Evolutionary conservation across 2,329 filamentous ascomycete genomes (phyloP), one percentile per base, ranked within the genome.

Genomic region (Geosmithia putterillii): DNA sequence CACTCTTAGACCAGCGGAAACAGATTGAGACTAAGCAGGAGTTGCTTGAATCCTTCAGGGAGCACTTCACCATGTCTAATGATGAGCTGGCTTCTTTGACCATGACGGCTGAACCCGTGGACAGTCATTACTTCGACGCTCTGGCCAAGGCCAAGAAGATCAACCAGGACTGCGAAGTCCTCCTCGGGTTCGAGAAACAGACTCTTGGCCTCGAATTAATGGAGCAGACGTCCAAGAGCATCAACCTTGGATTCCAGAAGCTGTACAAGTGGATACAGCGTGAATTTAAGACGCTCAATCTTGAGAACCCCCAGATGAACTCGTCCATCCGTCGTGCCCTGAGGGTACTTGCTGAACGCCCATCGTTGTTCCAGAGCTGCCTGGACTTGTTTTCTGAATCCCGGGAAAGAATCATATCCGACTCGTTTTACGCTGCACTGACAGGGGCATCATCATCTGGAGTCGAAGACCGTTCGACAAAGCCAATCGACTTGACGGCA

Each of bases 221-320:
- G 73, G 90, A 95, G 48, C 79, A 90, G 58, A 90, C 82, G 44
- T 89, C 88, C 0, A 87, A 86, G 46, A 79, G 86, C 48, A 73
- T 98, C 41, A 92, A 95, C 54, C 73, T 81, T 15, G 90, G 86
- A 5, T 98, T 92, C 53, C 90, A 98, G 57, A 98, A 95, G 58
- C 73, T 98, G 3, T 95, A 94, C 62, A 81, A 86, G 53, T 98
- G 90, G 90, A 81, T 94, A 18, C 89, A 95, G 58, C 81, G 84
- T 46, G 88, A 95, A 54, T 94, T 98, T 64, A 94, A 89, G 59
- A 82, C 81, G 0, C 65, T 96, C 42, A 94, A 96, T 57, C 73
- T 96, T 8, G 92, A 98, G 56, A 95, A 94, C 51, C 89, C 89
- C 1, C 89, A 94, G 54, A 89, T 96, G 58, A 89, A 84, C 56